Base-by-base conservation (phyloP, 2,329 filamentous ascomycete species). In the Cordyceps cicadae region DNA sequence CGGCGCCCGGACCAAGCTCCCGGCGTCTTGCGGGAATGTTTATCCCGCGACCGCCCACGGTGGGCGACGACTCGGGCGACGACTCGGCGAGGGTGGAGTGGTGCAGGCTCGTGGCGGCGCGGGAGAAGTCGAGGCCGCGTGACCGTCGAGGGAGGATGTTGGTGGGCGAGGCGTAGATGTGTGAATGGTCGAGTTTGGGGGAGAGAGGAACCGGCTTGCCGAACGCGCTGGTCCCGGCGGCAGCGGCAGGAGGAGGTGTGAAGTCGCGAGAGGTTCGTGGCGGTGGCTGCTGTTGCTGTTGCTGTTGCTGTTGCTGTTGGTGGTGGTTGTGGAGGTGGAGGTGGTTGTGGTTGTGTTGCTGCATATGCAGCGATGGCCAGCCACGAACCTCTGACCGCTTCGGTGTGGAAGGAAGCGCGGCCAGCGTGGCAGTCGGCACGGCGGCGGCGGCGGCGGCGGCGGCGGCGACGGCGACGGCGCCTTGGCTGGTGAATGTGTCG, bases 21-120 rank as follows among this genome's bases (percentile, higher is more conserved):
- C 77, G 76, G 62, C 78, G 74, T 54, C 81, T 77, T 48, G 76
- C 76, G 8, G 84, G 84, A 54, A 87, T 87, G 67, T 82, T 85
- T 78, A 87, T 83, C 29, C 80, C 84, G 64, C 78, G 75, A 43
- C 88, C 85, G 34, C 51, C 59, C 3, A 94, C 87, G 14, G 88
- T 92, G 0, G 94, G 94, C 0, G 92, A 97, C 0, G 91, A 94
- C 71, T 96, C 92, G 3, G 92, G 92, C 5, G 90, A 94, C 0
- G 90, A 89, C 71, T 96, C 90, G 60, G 93, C 92, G 9, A 97
- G 82, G 0, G 90, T 97, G 17, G 93, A 97, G 74, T 97, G 94
- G 75, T 97, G 94, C 24, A 99, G 80, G 70, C 92, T 96, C 12
- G 93, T 97, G 64, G 91, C 94, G 12, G 92, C 92, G 66, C 93